phyloP scores from a whole-genome alignment of 768 basidiomycete genomes.

The Boletellus ananas region DNA sequence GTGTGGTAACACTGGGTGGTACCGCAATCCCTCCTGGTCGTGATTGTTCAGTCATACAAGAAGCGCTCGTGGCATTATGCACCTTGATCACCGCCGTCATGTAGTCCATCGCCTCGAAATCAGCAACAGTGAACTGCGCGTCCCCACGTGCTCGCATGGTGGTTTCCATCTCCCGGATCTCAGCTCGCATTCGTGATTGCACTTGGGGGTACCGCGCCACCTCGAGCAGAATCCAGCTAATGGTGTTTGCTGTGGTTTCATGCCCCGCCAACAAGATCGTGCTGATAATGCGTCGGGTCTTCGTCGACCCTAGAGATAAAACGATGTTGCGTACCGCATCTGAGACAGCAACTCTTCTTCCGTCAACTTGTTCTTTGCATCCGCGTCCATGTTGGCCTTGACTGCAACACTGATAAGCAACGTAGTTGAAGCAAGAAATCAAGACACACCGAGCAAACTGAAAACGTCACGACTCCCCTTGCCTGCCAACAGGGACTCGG shows the following conservation, averaged over 20 bases:
- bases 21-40: constrained; percentile 33
- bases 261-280: constrained; percentile 47
- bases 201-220: constrained; percentile 54
- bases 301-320: no score
- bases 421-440: not conserved
- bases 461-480: not conserved
- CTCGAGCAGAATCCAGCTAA: constrained; percentile 38
- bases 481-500: not conserved
- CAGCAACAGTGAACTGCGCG: constrained; percentile 24
- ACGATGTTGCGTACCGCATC: not conserved
- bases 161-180: constrained; percentile 5
- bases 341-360: constrained; percentile 3
- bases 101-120: constrained; percentile 51
- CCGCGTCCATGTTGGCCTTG: constrained; percentile 8
- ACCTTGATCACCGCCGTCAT: constrained; percentile 30
- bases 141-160: not conserved
- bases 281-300: constrained; percentile 23
- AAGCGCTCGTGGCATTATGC: not conserved
- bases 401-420: not conserved
- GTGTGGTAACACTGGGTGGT: no score
- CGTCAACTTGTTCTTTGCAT: constrained; percentile 21
- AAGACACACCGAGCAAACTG: no score
- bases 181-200: constrained; percentile 54
- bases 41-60: no score
- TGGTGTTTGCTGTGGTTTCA: constrained; percentile 49